Evolutionary conservation across 192 early-diverging fungal species (phyloP).

Genomic region (Linnemannia zychae): DNA sequence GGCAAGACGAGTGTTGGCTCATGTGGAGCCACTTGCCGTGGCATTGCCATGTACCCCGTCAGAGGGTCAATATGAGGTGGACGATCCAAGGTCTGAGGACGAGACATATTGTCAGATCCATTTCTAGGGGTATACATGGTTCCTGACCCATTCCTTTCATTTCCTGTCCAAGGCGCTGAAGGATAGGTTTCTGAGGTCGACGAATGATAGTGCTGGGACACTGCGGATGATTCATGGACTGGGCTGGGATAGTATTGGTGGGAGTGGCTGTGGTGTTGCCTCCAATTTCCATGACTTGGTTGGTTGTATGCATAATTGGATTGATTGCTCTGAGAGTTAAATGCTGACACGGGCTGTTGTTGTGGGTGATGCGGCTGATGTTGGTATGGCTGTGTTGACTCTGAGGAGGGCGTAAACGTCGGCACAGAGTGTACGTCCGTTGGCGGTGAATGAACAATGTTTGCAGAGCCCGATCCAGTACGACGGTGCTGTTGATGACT

Average conservation of each 20-base stretch:
- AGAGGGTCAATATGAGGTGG: conserved; percentile 12
- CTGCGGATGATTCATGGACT: not conserved
- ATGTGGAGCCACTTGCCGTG: conserved; percentile 2
- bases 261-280: not conserved
- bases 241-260: not conserved
- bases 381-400: not conserved
- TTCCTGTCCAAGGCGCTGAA: not conserved
- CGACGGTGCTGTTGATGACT: not conserved
- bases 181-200: not conserved
- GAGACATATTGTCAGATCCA: not conserved
- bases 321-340: not conserved
- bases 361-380: not conserved
- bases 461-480: not conserved
- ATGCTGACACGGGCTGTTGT: conserved; percentile 6
- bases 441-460: not conserved
- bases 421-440: not conserved
- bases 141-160: not conserved
- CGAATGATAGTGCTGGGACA: not conserved
- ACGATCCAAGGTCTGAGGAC: conserved; percentile 2
- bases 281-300: not conserved
- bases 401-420: not conserved
- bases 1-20: conserved; percentile 62
- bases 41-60: conserved; percentile 38
- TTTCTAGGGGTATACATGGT: conserved; percentile 5
- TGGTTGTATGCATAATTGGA: not conserved